These are phyloP conservation scores for Epichloe sp. DNA, from an alignment of 2,329 filamentous ascomycete genomes.

Conservation along the genomic window DNA sequence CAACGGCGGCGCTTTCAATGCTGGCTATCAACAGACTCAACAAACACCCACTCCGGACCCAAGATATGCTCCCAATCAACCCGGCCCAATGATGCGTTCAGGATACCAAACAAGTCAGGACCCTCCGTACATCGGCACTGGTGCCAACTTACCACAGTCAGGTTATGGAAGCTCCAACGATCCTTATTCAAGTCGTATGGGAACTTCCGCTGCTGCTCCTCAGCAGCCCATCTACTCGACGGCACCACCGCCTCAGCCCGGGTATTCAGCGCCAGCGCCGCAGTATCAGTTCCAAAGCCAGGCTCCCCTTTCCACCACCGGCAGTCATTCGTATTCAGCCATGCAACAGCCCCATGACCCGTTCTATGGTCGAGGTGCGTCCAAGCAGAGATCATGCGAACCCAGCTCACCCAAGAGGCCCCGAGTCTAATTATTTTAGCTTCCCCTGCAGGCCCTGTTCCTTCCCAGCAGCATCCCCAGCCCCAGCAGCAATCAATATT, in stretches of 20 bases:
- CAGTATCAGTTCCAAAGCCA: conserved; percentile 23
- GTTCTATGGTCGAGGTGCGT: conserved; percentile 49
- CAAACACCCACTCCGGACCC: conserved; percentile 21
- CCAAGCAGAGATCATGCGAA: conserved; percentile 15
- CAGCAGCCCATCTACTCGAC: conserved; percentile 22
- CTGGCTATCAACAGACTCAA: conserved; percentile 18
- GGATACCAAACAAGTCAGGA: conserved; percentile 19
- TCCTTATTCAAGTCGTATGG: conserved; percentile 19
- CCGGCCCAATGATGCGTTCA: conserved; percentile 18
- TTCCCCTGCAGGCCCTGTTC: conserved; percentile 34
- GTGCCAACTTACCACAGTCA: conserved; percentile 21
- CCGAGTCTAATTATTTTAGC: conserved; percentile 35
- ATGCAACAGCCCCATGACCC: conserved; percentile 32
- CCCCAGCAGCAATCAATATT: conserved; percentile 23
- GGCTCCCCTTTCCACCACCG: conserved; percentile 20
- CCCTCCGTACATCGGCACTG: conserved; percentile 22
- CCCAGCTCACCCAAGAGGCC: conserved; percentile 6
- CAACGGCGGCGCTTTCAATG: conserved; percentile 19
- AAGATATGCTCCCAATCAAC: conserved; percentile 18
- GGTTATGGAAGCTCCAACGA: conserved; percentile 14
- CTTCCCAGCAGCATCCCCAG: conserved; percentile 13
- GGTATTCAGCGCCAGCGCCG: conserved; percentile 19
- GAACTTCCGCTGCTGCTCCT: conserved; percentile 16
- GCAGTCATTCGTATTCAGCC: conserved; percentile 19
- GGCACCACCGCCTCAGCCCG: conserved; percentile 16